Conservation (phyloP, 257 asterid genomes). For the Ehretia macrophylla region DNA sequence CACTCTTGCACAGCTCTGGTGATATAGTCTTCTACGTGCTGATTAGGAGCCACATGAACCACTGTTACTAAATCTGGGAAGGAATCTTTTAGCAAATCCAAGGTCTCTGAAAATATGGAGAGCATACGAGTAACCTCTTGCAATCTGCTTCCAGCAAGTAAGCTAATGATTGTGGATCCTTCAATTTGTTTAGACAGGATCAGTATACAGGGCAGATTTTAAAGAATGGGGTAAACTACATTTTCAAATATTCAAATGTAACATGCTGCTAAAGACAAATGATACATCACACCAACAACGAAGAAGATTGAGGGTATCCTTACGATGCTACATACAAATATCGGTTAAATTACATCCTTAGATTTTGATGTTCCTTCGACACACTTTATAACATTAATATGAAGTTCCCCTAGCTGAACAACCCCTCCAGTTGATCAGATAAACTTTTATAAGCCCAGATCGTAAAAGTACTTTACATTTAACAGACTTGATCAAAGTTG, state of each 20-base stretch:
- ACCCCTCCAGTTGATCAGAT: too few species aligned
- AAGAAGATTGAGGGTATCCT: constrained; percentile 1
- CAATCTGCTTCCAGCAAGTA: constrained; percentile 95
- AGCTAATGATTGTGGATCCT: constrained; percentile 69
- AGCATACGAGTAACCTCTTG: constrained; percentile 93
- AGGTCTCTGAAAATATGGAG: constrained; percentile 53
- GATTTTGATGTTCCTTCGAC: not conserved
- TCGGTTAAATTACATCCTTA: not conserved
- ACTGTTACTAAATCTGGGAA: constrained; percentile 48
- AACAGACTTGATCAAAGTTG: too few species aligned
- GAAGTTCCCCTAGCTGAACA: too few species aligned
- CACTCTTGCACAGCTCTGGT: constrained; percentile 38
- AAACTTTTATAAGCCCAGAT: too few species aligned
- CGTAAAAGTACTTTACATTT: too few species aligned
- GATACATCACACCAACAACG: constrained; percentile 9
- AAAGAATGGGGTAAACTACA: not conserved
- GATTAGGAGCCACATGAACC: constrained; percentile 85
- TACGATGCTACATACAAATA: not conserved
- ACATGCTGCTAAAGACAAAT: not conserved
- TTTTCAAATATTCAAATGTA: too few species aligned
- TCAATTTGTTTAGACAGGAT: constrained; percentile 10
- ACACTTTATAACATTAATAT: not conserved
- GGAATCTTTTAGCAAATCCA: constrained; percentile 48
- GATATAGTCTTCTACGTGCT: constrained; percentile 58
- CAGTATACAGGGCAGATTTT: not conserved